Conservation (phyloP, 345 rosid species). For the Populus simonii region DNA sequence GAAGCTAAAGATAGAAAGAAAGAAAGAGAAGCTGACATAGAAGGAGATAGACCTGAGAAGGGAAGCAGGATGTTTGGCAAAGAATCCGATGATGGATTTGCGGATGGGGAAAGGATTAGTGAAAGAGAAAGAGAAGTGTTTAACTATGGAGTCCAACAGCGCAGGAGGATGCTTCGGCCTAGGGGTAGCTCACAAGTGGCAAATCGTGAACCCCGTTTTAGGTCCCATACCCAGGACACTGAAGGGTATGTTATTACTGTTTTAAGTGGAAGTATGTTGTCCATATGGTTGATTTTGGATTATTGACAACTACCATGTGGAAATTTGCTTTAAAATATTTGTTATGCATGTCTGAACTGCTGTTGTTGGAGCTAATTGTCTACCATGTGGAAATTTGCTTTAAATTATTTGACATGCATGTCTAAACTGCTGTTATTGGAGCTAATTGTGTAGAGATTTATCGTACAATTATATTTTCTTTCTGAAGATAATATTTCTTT, state of each 20-base stretch:
- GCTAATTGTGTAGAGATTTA: neutral
- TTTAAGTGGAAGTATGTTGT: constrained; percentile 20
- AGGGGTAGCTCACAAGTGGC: constrained; percentile 85
- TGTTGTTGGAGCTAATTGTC: neutral
- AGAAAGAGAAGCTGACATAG: constrained; percentile 71
- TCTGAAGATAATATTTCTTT: neutral
- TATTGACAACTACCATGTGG: neutral
- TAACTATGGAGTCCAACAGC: constrained; percentile 85
- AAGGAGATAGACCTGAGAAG: constrained; percentile 86
- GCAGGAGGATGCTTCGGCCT: constrained; percentile 91
- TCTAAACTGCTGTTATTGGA: neutral
- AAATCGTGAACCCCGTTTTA: constrained; percentile 61
- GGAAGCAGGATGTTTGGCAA: constrained; percentile 61
- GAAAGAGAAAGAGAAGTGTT: constrained; percentile 86
- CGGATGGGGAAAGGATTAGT: constrained; percentile 70
- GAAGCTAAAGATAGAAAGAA: constrained; percentile 80
- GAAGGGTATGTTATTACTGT: constrained; percentile 64
- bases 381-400: neutral
- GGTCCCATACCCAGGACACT: constrained; percentile 68
- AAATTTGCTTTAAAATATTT: neutral
- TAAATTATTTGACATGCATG: neutral
- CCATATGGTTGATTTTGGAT: constrained; percentile 12
- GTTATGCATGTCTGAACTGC: neutral
- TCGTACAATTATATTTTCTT: neutral
- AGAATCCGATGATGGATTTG: constrained; percentile 84